These are phyloP conservation scores for Aspergillus asperescens DNA, from an alignment of 495 filamentous ascomycete genomes.

Conservation along the genomic window DNA sequence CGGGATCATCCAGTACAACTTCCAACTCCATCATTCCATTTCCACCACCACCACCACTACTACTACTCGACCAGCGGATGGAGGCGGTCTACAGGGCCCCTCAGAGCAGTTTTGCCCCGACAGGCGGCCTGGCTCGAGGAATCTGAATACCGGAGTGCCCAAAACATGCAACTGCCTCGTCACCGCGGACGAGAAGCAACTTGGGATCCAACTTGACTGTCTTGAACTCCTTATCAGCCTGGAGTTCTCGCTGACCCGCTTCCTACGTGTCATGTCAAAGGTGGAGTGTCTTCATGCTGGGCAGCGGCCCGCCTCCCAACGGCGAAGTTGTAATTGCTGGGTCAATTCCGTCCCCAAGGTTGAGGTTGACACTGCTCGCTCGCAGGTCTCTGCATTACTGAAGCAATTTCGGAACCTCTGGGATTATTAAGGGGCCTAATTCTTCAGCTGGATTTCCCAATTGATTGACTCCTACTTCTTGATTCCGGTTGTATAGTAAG, in stretches of 20 bases:
- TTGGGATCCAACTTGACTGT: neutral
- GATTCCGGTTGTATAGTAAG: too few species aligned
- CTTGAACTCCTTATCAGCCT: neutral
- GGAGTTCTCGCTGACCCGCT: neutral
- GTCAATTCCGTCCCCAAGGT: neutral
- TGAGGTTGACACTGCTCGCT: neutral
- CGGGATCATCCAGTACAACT: neutral
- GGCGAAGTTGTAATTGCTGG: too few species aligned
- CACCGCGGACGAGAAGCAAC: neutral
- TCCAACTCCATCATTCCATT: neutral
- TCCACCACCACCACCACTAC: too few species aligned
- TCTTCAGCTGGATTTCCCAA: too few species aligned
- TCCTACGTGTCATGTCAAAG: neutral
- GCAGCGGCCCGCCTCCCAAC: too few species aligned
- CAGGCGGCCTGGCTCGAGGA: too few species aligned
- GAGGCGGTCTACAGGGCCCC: too few species aligned
- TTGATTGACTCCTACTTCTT: too few species aligned
- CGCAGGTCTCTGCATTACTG: neutral
- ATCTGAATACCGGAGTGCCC: too few species aligned
- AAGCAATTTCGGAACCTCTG: neutral
- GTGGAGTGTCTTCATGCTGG: neutral
- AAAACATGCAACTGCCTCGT: too few species aligned
- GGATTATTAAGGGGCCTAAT: too few species aligned
- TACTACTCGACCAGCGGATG: neutral
- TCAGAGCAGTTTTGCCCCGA: too few species aligned